Evolutionary conservation across 306 rosid genomes (phyloP), one percentile per base, ranked within the genome.

Genomic region (Herpetospermum pedunculosum): DNA sequence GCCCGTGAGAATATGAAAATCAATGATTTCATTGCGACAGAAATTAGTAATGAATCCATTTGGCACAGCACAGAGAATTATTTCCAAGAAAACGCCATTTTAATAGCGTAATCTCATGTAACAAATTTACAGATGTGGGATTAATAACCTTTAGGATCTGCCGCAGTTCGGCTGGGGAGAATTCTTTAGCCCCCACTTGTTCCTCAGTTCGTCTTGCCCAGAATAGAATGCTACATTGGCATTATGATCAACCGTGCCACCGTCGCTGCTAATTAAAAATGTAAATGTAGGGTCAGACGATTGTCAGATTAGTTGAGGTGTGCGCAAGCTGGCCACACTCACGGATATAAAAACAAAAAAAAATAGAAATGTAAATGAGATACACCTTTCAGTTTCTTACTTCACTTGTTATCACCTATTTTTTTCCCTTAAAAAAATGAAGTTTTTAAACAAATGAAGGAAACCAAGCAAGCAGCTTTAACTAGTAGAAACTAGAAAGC

Each of bases 51-150:
- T 43, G 38, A 55, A 55, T 69, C 6, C 12, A n/a, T 26, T 46
- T 8, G 40, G 55, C 41, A 44, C 5, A 14, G 54, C n/a, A n/a
- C n/a, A 15, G 28, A 43, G 12, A 40, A 44, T 26, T 69, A 69
- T 69, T 43, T 29, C 74, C 16, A 28, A 58, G 40, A 28, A 16
- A 70, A 70, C 58, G 43, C 41, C 74, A 29, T n/a, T 46, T 70
- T 46, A 58, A 70, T 8, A 46, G 38, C 40, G 23, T 69, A 23
- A 69, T 44, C 73, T 69, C 35, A 14, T 68, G 35, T 26, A 43
- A 68, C 54, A 54, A 43, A 68, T 68, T 41, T 68, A 26, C 74
- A 44, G 35, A 15, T 29, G 72, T 67, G 74, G 74, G 41, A 46
- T 44, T 69, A 1, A 69, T 25, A 26, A 44, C 74, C 57, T 16